Evolutionary conservation across 768 basidiomycete genomes (phyloP).

Genomic region (Collybiopsis luxurians): DNA sequence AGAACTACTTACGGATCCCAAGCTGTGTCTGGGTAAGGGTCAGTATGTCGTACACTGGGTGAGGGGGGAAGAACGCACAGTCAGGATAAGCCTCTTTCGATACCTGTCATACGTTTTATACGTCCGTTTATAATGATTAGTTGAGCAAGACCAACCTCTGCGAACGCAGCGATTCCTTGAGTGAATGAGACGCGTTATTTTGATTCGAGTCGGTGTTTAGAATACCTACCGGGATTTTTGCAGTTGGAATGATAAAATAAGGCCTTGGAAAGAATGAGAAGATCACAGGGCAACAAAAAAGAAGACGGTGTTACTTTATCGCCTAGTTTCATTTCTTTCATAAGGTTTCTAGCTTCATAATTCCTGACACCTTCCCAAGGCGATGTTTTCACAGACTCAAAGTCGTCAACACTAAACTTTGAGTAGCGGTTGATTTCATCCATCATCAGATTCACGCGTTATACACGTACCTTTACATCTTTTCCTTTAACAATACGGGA

Average conservation of each 20-base stretch:
- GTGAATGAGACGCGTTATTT: not conserved
- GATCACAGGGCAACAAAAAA: not conserved
- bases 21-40: conserved; percentile 63
- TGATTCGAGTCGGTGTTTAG: not conserved
- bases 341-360: conserved; percentile 77
- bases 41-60: no score
- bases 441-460: not conserved
- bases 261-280: conserved; percentile 40
- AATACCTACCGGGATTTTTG: conserved; percentile 67
- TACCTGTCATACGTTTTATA: conserved; percentile 43
- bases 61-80: conserved; percentile 45
- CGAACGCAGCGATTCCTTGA: conserved; percentile 76
- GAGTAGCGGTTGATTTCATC: not conserved
- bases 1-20: conserved; percentile 70
- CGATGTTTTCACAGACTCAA: conserved; percentile 66
- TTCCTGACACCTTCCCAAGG: conserved; percentile 90
- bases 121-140: not conserved
- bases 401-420: conserved; percentile 86
- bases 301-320: conserved; percentile 61
- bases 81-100: conserved; percentile 88
- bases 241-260: conserved; percentile 89
- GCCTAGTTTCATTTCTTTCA: conserved; percentile 76
- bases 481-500: conserved; percentile 82
- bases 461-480: conserved; percentile 66
- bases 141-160: conserved; percentile 52